Evolutionary conservation across 2,329 filamentous ascomycete species (phyloP), one percentile per base, ranked within the genome.

Genomic region (Exophiala oligosperma): DNA sequence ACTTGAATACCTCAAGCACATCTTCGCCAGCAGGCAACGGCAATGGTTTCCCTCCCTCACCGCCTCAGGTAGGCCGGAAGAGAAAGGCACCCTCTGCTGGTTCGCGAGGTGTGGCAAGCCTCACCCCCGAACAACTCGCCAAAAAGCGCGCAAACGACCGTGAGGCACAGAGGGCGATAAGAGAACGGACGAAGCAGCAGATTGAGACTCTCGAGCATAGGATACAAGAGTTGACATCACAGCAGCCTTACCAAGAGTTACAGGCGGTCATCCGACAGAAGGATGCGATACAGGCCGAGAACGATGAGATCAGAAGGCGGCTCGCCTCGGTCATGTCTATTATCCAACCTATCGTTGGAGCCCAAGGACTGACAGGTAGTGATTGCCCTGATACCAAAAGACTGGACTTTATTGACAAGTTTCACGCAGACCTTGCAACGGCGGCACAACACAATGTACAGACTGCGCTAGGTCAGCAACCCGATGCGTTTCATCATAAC

Each of bases 101-200:
- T 47, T 77, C 88, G 59, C 85, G 91, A 65, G 92, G 90, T 63
- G 92, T 96, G 56, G 91, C 91, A 63, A 93, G 90, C 69, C 81
- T 96, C 70, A 95, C 91, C 9, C 89, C 91, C 4, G 89, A 92
- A 61, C 92, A 96, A 75, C 83, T 96, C 59, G 90, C 89, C 29
- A 89, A 92, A 73, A 97, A 96, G 79, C 83, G 92, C 64, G 90
- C 91, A 69, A 96, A 96, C 82, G 91, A 95, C 71, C 86, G 91
- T 57, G 90, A 95, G 73, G 91, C 91, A 29, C 91, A 96, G 72
- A 84, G 91, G 49, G 90, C 90, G 40, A 94, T 95, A 59, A 83
- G 91, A 43, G 89, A 93, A 76, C 84, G 91, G 55, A 94, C 90
- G 28, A 91, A 88, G 75, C 84, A 85, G 57, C 88, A 90, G 72